Percentiles rank a stretch among this genome's conserved stretches.
phyloP scores from a whole-genome alignment of 1,284 basidiomycete genomes.

The Garcileccinum viscosum region DNA sequence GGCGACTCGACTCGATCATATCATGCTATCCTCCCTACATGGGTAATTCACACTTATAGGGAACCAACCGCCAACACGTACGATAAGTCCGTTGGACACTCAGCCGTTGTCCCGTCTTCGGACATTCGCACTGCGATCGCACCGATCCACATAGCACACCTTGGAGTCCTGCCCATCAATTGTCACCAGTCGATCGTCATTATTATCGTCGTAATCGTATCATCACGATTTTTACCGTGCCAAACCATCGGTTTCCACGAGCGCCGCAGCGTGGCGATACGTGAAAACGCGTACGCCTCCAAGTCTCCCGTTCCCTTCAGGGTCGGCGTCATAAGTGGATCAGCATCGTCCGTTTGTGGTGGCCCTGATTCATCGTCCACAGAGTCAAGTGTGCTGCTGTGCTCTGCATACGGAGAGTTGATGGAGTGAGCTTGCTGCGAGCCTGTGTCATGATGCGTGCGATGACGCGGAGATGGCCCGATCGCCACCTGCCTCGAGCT shows the following conservation, averaged over 20 bases:
- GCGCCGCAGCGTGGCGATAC: neutral
- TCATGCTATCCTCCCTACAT: neutral
- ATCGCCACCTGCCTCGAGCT: neutral
- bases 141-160: neutral
- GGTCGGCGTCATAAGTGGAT: neutral
- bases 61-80: neutral
- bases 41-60: neutral
- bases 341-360: neutral
- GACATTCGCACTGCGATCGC: neutral
- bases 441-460: neutral
- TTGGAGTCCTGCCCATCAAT: neutral
- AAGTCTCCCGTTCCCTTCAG: neutral
- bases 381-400: slow-evolving; percentile 1
- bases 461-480: neutral
- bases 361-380: neutral
- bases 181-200: neutral
- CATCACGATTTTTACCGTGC: neutral
- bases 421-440: neutral
- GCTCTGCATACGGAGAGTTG: neutral
- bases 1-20: neutral
- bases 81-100: neutral
- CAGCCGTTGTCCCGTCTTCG: neutral
- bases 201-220: neutral
- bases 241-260: neutral
- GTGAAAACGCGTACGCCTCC: neutral